A percentile compares a stretch with the other conserved stretches of the same genome.
Evolutionary conservation across 306 rosid species (phyloP).

Genomic region (Begonia fuchsioides): DNA sequence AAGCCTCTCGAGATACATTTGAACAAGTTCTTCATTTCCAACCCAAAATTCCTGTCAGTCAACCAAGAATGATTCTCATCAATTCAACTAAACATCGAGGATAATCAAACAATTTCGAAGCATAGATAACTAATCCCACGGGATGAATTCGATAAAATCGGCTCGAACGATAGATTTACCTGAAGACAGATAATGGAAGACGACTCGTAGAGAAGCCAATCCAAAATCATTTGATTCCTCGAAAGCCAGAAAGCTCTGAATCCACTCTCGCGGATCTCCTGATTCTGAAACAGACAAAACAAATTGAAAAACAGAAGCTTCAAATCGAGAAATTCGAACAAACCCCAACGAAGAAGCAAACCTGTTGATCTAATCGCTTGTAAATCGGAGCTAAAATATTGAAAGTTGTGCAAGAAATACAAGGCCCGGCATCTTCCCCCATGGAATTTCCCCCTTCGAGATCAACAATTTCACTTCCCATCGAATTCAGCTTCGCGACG

Average conservation of each 20-base stretch:
- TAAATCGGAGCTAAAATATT: slow-evolving; percentile 97
- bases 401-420: slow-evolving; percentile 84
- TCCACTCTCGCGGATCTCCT: slow-evolving; percentile 66
- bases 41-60: slow-evolving; percentile 77
- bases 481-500: slow-evolving; percentile 23
- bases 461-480: slow-evolving; percentile 21
- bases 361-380: slow-evolving; percentile 69
- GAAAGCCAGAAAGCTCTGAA: slow-evolving; percentile 58
- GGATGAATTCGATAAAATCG: neutral
- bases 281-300: slow-evolving; percentile 32
- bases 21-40: slow-evolving; percentile 80
- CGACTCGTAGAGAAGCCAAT: slow-evolving; percentile 56
- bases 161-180: slow-evolving; percentile 26
- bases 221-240: slow-evolving; percentile 76
- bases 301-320: neutral
- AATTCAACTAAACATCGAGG: too few species aligned
- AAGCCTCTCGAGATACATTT: slow-evolving; percentile 57
- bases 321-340: neutral
- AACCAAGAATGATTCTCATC: neutral
- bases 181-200: slow-evolving; percentile 97
- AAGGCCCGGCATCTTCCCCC: slow-evolving; percentile 18
- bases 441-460: neutral
- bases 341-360: slow-evolving; percentile 4
- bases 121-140: too few species aligned
- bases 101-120: too few species aligned